Base-by-base conservation (phyloP, 176 grass and related monocot genomes). In the Hsuehochloa calcarea region DNA sequence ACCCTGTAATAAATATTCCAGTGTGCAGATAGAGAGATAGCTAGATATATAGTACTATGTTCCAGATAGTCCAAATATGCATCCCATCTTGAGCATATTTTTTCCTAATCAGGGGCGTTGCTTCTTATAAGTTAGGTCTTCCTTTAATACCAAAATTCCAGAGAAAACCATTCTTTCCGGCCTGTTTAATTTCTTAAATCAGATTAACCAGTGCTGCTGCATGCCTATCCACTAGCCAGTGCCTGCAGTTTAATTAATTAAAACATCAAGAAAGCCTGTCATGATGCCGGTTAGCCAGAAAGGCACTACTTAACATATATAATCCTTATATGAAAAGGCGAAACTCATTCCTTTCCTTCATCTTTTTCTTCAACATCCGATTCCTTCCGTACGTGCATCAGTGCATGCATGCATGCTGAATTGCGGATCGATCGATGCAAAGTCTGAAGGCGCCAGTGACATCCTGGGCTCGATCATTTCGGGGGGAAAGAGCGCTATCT, bases 121-220 rank as follows among this genome's bases (percentile, higher is more conserved):
- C 31, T 12, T 12, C 8, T 25, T 61, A 39, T 34, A 34, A 34
- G 27, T 78, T 70, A 44, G 29, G 47, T 65, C 56, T 71, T 86
- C 64, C 65, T 78, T 82, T 47, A 14, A 6, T 22, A 82, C 58
- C 65, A 49, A 56, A 84, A 82, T 92, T 73, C 72, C 44, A 73
- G 39, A 50, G 55, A 77, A 58, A 46, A 19, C 27, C 26, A 54
- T 86, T 75, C 68, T 92, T 89, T 84, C 86, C 87, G 86, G 79
- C 65, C 40, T 80, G 61, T 80, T 49, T 34, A 34, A 34, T 34
- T 82, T 78, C 29, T 60, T 81, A 85, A 82, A 54, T 44, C 40
- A 54, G 15, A 52, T 52, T 55, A 86, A 26, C 20, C 40, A 61
- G 45, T 60, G 7, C 3, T 29, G 14, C 13, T 40, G 38, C 81